Evolutionary conservation across 768 basidiomycete species (phyloP).

Genomic region (Imleria badia): DNA sequence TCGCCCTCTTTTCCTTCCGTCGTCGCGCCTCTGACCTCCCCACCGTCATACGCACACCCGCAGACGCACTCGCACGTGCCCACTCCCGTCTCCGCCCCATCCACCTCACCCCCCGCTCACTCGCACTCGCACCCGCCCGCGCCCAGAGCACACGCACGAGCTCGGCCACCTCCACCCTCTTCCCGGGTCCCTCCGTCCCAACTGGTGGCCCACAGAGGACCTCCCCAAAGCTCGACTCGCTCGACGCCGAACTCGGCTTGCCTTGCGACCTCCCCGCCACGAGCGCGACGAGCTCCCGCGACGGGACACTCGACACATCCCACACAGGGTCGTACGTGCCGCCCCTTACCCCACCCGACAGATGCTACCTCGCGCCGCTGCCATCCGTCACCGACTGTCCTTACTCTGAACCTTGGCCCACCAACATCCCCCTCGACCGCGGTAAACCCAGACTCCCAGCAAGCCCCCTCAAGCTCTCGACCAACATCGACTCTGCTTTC

Average conservation of each 20-base stretch:
- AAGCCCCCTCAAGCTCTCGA: conserved; percentile 25
- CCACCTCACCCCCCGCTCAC: conserved; percentile 14
- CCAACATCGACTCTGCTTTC: neutral
- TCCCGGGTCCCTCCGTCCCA: neutral
- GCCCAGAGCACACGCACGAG: conserved; percentile 2
- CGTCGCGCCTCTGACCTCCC: conserved; percentile 17
- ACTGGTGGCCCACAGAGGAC: conserved; percentile 10
- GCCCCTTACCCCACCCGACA: conserved; percentile 27
- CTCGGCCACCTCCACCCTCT: conserved; percentile 18
- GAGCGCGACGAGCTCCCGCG: neutral
- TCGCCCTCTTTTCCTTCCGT: conserved; percentile 19
- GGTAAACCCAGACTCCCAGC: conserved; percentile 9
- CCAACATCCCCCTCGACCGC: conserved; percentile 1
- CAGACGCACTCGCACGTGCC: conserved; percentile 12
- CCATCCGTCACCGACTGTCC: conserved; percentile 20
- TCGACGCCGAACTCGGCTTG: conserved; percentile 19
- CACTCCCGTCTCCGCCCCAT: conserved; percentile 23
- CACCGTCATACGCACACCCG: neutral
- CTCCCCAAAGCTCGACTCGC: conserved; percentile 17
- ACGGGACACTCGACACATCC: conserved; percentile 13
- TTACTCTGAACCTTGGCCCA: conserved; percentile 24
- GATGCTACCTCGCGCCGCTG: conserved; percentile 19
- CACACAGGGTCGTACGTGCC: neutral
- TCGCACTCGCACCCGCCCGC: neutral
- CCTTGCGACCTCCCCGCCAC: neutral